Evolutionary conservation across 192 early-diverging fungal genomes (phyloP), one percentile per base, ranked within the genome.

Genomic region (Coemansia sp.): DNA sequence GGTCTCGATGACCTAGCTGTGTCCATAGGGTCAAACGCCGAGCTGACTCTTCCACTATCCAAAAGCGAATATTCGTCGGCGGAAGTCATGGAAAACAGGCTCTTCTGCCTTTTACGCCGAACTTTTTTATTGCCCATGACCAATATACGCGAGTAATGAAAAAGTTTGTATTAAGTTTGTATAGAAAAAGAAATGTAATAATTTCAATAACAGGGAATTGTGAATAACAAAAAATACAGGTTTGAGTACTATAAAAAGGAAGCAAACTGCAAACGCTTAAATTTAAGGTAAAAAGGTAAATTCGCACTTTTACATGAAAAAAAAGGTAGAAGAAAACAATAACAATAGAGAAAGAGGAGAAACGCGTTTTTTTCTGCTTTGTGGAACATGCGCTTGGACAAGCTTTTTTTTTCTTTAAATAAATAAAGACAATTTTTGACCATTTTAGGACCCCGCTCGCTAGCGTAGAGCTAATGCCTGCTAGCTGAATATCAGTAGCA

Each of bases 51-150:
- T 0, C 73, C 79, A 56, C 79, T 73, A 58, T 73, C 79, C 48
- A 82, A 67, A 63, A 82, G 29, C 16, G 73, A 72, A 49, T 73
- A 82, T 45, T 82, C 71, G 38, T 64, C 67, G 11, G 73, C 73
- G 0, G 72, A 49, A n/a, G 70, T 75, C 79, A 82, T 82, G 32
- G 79, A 82, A 52, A 82, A 82, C 67, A 82, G 59, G 45, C 79
- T 82, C 67, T 56, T 63, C 54, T 82, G 79, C 51, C 79, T 65
- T 55, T 68, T 76, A 29, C 79, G 79, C 2, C 79, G 73, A 40
- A 82, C 64, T 70, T 76, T 76, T 60, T 82, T 80, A 34, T 64
- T 45, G 5, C 59, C 59, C 59, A 60, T 60, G 17, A 5, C 31
- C 14, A 25, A 25, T 25, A 25, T 25, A 25, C 1, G 22, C 22